These are phyloP conservation scores for Austroboletus eburneus DNA, from an alignment of 768 basidiomycete genomes.

Conservation along the genomic window DNA sequence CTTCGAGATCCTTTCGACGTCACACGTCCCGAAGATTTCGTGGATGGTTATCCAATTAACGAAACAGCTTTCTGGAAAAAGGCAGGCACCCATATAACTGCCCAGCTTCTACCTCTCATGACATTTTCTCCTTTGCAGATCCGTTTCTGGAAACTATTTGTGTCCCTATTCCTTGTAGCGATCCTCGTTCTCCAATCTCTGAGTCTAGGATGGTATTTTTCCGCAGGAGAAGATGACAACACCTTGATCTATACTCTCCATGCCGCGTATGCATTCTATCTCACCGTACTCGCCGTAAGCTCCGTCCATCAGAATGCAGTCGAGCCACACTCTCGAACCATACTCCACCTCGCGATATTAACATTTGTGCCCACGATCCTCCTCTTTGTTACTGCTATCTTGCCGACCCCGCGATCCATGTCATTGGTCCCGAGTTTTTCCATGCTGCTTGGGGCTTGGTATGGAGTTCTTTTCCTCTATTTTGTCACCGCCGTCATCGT, in stretches of 20 bases:
- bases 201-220: conserved; percentile 47
- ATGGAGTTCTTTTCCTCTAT: conserved; percentile 49
- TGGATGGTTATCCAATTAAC: conserved; percentile 64
- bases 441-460: conserved; percentile 43
- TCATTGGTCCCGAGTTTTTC: conserved; percentile 24
- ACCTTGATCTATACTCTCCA: conserved; percentile 43
- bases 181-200: conserved; percentile 50
- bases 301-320: conserved; percentile 47
- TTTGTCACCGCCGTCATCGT: conserved; percentile 39
- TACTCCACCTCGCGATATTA: conserved; percentile 59
- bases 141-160: conserved; percentile 52
- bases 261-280: conserved; percentile 54
- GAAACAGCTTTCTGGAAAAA: conserved; percentile 55
- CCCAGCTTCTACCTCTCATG: not conserved
- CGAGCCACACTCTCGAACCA: conserved; percentile 40
- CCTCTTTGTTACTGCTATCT: conserved; percentile 47
- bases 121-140: conserved; percentile 38
- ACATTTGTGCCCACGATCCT: conserved; percentile 45
- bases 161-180: conserved; percentile 42
- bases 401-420: conserved; percentile 46
- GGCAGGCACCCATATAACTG: conserved; percentile 31
- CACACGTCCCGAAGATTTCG: conserved; percentile 64
- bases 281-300: conserved; percentile 45
- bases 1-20: conserved; percentile 63
- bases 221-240: conserved; percentile 23